Evolutionary conservation across 208 protist genomes (phyloP).

Genomic region (Wallacemonas sp.): DNA sequence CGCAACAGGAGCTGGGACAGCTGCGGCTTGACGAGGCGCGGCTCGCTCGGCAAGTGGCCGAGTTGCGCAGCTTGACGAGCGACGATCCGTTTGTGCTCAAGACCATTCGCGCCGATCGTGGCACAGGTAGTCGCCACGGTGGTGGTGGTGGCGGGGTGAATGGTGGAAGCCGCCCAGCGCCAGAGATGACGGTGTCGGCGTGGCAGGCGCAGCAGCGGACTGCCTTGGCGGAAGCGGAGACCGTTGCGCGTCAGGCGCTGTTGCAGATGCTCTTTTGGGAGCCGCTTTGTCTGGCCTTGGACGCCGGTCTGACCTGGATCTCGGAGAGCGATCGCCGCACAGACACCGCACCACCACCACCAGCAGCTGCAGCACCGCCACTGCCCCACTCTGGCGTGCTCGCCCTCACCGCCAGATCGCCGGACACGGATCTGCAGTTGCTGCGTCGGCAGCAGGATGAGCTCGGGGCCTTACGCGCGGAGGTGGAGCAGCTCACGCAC

Average conservation of each 20-base stretch:
- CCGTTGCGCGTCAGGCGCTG: conserved; percentile 56
- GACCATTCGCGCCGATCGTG: background rate
- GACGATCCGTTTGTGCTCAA: conserved; percentile 14
- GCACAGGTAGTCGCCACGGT: too few relatives aligned
- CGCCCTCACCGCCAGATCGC: background rate
- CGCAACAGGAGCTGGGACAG: conserved; percentile 55
- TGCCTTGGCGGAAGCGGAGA: too few relatives aligned
- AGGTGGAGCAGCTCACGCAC: conserved; percentile 47
- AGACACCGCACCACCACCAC: conserved; percentile 10
- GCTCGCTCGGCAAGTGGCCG: conserved; percentile 35
- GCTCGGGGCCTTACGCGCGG: conserved; percentile 33
- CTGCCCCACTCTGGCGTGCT: too few relatives aligned
- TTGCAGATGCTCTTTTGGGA: conserved; percentile 77
- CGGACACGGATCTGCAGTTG: conserved; percentile 59
- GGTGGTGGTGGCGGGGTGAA: conserved; percentile 13
- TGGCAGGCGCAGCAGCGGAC: too few relatives aligned
- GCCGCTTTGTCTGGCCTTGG: conserved; percentile 83
- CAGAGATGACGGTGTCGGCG: too few relatives aligned
- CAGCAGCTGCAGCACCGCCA: conserved; percentile 8
- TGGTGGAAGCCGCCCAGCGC: conserved; percentile 48
- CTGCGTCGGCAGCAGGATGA: conserved; percentile 57
- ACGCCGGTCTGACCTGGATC: conserved; percentile 85
- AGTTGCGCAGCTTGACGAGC: conserved; percentile 26
- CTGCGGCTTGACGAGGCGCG: conserved; percentile 68
- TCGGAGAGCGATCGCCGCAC: conserved; percentile 41